Base-by-base conservation (phyloP, 1,139 yeast genomes). In the Zygosaccharomyces pseudobailii region DNA sequence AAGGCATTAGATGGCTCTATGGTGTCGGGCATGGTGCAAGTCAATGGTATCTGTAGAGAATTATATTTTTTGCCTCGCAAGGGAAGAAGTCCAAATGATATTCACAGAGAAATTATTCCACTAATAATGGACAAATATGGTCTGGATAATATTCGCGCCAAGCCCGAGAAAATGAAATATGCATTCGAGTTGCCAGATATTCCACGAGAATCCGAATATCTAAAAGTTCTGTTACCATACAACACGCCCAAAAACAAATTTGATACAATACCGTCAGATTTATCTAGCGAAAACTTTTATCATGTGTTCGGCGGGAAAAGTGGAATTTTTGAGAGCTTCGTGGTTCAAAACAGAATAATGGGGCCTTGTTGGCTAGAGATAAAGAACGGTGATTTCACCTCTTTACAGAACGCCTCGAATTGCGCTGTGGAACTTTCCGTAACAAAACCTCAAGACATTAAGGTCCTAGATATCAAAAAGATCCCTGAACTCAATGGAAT, bases 321-420 rank as follows among this genome's bases (percentile, higher is more conserved):
- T 3, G 76, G 76, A 49, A 73, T 87, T 35, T 89, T 92, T 67
- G 98, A 92, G 69, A 77, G 88, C 10, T 88, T 92, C 68, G 95
- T 88, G 9, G 63, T 89, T 27, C 87, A 85, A 63, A 77, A 87
- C 57, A 82, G 84, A 55, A 75, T 92, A 36, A 89, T 89, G 96
- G 99, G 99, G 5, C 99, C 99, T 1, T 89, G 98, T 63, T 92
- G 98, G 98, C 71, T 92, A 45, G 84, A 84, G 46, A 73, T 94
- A 42, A 71, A 75, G 36, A 74, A 78, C 41, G 84, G 84, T 39
- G 80, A 84, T 55, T 85, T 87, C 56, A 65, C 68, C 20, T 66
- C 80, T 1, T 70, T 84, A 49, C 76, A 72, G 49, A 84, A 84
- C 58, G 75, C 87, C 1, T 83, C 96, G 0, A 95, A 90, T 72